These are phyloP conservation scores for Mallotus repandus DNA, from an alignment of 441 rosid species.

Conservation along the genomic window DNA sequence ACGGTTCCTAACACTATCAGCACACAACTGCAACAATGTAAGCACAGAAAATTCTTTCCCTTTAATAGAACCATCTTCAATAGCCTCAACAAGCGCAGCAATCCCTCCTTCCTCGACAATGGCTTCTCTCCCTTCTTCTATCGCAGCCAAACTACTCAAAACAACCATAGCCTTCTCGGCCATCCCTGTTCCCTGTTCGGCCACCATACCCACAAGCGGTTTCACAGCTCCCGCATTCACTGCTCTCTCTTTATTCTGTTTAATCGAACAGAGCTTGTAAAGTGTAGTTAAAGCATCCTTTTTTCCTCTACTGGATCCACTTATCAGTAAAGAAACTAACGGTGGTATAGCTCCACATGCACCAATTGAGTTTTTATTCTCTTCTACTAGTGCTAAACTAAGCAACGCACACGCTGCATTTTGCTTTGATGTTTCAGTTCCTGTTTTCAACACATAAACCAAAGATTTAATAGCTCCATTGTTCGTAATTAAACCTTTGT, in stretches of 20 bases:
- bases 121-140: slow-evolving; percentile 66
- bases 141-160: slow-evolving; percentile 71
- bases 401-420: slow-evolving; percentile 88
- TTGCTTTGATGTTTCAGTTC: slow-evolving; percentile 85
- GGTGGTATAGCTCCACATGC: slow-evolving; percentile 87
- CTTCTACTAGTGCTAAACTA: slow-evolving; percentile 72
- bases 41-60: slow-evolving; percentile 84
- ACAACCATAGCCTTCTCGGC: slow-evolving; percentile 96
- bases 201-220: slow-evolving; percentile 76
- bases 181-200: slow-evolving; percentile 71
- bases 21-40: slow-evolving; percentile 73
- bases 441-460: slow-evolving; percentile 81
- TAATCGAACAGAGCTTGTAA: slow-evolving; percentile 72
- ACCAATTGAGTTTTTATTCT: slow-evolving; percentile 79
- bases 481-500: slow-evolving; percentile 54
- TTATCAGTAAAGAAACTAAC: slow-evolving; percentile 65
- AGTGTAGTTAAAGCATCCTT: slow-evolving; percentile 85
- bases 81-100: slow-evolving; percentile 81
- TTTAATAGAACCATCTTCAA: slow-evolving; percentile 77
- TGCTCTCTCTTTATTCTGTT: slow-evolving; percentile 82
- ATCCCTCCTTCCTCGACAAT: slow-evolving; percentile 88
- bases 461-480: slow-evolving; percentile 78
- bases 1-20: slow-evolving; percentile 66
- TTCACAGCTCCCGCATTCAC: slow-evolving; percentile 78
- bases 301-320: slow-evolving; percentile 73